Conservation (phyloP, 2,329 filamentous ascomycete genomes). For the Calonectria multiphialidica region DNA sequence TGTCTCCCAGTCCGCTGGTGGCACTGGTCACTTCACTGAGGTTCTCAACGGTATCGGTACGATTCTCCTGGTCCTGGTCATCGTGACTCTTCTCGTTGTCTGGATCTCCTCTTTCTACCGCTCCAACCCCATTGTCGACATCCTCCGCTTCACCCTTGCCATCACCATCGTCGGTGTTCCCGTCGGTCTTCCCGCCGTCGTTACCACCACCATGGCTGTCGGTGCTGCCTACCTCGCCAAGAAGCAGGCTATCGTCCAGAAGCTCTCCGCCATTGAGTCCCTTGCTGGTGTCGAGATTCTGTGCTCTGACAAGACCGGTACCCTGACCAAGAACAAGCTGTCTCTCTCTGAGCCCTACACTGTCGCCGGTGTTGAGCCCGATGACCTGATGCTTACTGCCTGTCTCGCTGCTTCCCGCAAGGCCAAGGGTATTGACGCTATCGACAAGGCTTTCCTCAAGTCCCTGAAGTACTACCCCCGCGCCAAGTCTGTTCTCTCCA, state of each 20-base stretch:
- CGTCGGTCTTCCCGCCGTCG: constrained; percentile 92
- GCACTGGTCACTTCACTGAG: constrained; percentile 89
- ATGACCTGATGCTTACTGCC: constrained; percentile 93
- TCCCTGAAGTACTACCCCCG: constrained; percentile 84
- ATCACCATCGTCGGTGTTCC: constrained; percentile 94
- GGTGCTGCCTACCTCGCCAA: constrained; percentile 92
- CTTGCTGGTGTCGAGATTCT: constrained; percentile 94
- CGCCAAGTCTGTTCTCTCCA: constrained; percentile 83
- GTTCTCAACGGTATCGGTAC: constrained; percentile 90
- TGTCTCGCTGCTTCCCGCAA: constrained; percentile 91
- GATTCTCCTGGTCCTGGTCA: constrained; percentile 82
- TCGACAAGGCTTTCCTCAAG: constrained; percentile 95
- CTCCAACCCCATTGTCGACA: constrained; percentile 82
- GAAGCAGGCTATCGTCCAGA: constrained; percentile 94
- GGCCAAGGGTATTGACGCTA: constrained; percentile 95
- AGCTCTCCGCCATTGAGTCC: constrained; percentile 91
- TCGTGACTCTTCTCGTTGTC: constrained; percentile 83
- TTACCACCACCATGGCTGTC: constrained; percentile 95
- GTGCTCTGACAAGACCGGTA: constrained; percentile 95
- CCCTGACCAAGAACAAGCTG: constrained; percentile 93
- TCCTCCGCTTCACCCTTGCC: constrained; percentile 86
- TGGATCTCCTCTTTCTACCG: constrained; percentile 92
- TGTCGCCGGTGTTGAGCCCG: constrained; percentile 83
- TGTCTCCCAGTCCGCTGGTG: constrained; percentile 80
- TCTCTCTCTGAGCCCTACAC: constrained; percentile 88